phyloP scores from a whole-genome alignment of 164 flowering plant genomes.

The Umbilicus rupestris region DNA sequence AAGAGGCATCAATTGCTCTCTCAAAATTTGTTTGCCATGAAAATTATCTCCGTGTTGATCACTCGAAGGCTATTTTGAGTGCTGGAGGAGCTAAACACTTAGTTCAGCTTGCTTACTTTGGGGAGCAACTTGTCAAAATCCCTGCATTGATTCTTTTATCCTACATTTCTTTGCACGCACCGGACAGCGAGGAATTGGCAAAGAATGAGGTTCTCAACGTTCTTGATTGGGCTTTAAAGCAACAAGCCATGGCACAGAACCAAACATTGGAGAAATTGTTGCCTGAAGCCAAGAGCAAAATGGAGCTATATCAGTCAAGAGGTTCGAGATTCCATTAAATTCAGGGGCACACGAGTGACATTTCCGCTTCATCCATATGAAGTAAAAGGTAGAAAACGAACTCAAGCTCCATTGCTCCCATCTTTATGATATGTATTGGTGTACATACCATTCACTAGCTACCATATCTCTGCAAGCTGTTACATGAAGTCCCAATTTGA shows the following conservation, averaged over 20 bases:
- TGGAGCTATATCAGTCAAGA: constrained; percentile 2
- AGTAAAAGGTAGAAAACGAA: too few relatives aligned
- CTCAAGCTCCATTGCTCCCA: neutral
- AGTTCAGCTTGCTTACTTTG: neutral
- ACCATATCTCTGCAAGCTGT: neutral
- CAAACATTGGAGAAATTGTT: neutral
- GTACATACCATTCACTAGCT: neutral
- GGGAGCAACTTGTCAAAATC: neutral
- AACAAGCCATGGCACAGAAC: neutral
- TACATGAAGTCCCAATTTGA: neutral
- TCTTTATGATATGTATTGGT: neutral
- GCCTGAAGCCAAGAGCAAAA: neutral
- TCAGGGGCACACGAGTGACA: too few relatives aligned
- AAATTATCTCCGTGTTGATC: neutral
- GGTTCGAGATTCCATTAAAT: neutral
- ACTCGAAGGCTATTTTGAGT: constrained; percentile 2
- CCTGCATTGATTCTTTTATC: neutral
- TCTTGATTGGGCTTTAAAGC: neutral
- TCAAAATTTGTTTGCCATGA: neutral
- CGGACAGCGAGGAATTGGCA: neutral
- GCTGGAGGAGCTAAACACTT: constrained; percentile 1
- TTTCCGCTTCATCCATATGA: too few relatives aligned
- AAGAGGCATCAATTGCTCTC: neutral
- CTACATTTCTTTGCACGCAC: neutral
- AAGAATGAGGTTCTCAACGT: neutral